Percentiles rank a stretch among this genome's conserved stretches.
Evolutionary conservation across 805 yeast genomes (phyloP).

Genomic region (Phaffomyces opuntiae): DNA sequence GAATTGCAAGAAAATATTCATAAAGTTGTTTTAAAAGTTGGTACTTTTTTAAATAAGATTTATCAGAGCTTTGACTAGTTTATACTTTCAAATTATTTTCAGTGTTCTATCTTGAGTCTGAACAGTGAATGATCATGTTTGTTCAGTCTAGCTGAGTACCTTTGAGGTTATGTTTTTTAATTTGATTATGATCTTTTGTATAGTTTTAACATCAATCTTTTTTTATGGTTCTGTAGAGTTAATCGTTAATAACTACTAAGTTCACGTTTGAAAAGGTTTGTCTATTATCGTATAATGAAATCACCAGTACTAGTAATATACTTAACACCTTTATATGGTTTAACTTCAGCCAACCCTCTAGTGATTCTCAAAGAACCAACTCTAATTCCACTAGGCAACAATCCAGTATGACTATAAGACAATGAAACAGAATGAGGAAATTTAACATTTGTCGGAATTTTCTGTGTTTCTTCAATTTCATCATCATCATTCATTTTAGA

Average conservation of each 20-base stretch:
- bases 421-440: constrained; percentile 43
- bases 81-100: too few relatives aligned
- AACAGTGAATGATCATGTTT: too few relatives aligned
- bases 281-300: constrained; percentile 23
- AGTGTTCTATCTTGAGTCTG: too few relatives aligned
- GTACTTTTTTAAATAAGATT: neutral
- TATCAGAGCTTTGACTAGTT: neutral
- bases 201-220: too few relatives aligned
- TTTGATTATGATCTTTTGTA: too few relatives aligned
- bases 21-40: neutral
- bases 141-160: too few relatives aligned
- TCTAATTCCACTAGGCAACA: constrained; percentile 67
- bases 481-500: neutral
- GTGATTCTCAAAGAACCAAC: constrained; percentile 57
- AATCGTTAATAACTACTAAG: too few relatives aligned
- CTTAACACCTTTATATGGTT: constrained; percentile 89
- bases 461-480: constrained; percentile 1
- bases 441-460: neutral
- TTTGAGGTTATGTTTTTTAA: too few relatives aligned
- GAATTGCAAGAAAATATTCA: neutral
- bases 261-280: neutral
- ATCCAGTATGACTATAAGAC: constrained; percentile 55
- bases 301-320: constrained; percentile 64
- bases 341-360: constrained; percentile 55
- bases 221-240: too few relatives aligned